Percentiles rank a stretch among this genome's conserved stretches.
Conservation (phyloP, 1,139 yeast species). For the Hyphopichia pseudoburtonii region DNA sequence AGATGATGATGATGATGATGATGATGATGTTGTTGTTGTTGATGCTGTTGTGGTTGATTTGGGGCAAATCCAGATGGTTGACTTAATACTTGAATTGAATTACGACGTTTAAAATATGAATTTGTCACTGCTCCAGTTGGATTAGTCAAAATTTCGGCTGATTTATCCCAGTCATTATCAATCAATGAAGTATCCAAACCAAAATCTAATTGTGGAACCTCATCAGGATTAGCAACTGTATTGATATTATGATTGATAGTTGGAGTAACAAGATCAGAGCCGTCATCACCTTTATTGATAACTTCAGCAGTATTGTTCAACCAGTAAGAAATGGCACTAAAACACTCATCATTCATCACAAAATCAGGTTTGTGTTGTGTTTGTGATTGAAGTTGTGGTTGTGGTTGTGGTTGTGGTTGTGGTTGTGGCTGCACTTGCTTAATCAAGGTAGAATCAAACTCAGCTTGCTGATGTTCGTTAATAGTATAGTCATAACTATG, state of each 20-base stretch:
- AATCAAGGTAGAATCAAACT: background rate
- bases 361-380: constrained; percentile 21
- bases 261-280: background rate
- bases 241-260: constrained; percentile 9
- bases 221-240: constrained; percentile 3
- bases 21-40: background rate
- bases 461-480: background rate
- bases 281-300: constrained; percentile 6
- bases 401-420: constrained; percentile 14
- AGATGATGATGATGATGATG: background rate
- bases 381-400: constrained; percentile 11
- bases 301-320: constrained; percentile 24
- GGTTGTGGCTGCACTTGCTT: constrained; percentile 11
- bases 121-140: constrained; percentile 26
- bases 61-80: constrained; percentile 7
- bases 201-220: background rate
- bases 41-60: background rate
- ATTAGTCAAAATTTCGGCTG: constrained; percentile 21
- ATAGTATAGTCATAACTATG: background rate
- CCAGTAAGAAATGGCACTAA: constrained; percentile 41
- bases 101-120: constrained; percentile 19
- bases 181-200: background rate
- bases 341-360: constrained; percentile 43
- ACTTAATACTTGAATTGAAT: constrained; percentile 21
- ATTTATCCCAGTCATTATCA: constrained; percentile 2